Conservation (phyloP, 305 asterid genomes). For the Fraxinus nigra region DNA sequence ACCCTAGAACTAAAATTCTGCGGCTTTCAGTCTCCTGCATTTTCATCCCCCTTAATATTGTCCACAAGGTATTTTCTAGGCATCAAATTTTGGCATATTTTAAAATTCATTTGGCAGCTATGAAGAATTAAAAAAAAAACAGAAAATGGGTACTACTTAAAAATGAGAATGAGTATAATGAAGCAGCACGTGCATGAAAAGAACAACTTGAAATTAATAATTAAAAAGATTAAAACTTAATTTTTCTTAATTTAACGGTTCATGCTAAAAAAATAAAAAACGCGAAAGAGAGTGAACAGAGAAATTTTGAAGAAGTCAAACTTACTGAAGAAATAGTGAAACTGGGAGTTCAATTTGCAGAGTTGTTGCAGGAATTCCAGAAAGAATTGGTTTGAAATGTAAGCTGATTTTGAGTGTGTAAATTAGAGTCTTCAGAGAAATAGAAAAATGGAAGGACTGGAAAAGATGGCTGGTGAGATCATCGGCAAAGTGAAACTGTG, state of each 20-base stretch:
- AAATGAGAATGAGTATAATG: background rate
- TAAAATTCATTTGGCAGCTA: background rate
- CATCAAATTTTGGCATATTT: background rate
- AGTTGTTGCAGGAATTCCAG: conserved; percentile 20
- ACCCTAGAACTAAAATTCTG: background rate
- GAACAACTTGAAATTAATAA: background rate
- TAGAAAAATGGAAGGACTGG: conserved; percentile 9
- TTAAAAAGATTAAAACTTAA: background rate
- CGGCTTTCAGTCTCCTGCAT: background rate
- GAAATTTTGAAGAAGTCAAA: background rate
- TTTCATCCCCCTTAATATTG: conserved; percentile 5
- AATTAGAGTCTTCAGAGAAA: background rate
- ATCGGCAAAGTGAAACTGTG: background rate
- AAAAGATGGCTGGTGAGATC: conserved; percentile 24
- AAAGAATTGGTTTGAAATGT: conserved; percentile 4
- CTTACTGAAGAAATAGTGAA: conserved; percentile 10
- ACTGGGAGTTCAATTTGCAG: conserved; percentile 6
- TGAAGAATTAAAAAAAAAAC: background rate
- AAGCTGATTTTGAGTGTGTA: conserved; percentile 4
- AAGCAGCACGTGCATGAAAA: background rate
- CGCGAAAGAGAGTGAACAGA: background rate
- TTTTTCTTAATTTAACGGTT: background rate
- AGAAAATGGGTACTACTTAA: background rate
- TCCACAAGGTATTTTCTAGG: background rate
- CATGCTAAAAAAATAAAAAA: background rate